These are phyloP conservation scores for Gautieria morchelliformis DNA, from an alignment of 768 basidiomycete genomes.

Conservation along the genomic window DNA sequence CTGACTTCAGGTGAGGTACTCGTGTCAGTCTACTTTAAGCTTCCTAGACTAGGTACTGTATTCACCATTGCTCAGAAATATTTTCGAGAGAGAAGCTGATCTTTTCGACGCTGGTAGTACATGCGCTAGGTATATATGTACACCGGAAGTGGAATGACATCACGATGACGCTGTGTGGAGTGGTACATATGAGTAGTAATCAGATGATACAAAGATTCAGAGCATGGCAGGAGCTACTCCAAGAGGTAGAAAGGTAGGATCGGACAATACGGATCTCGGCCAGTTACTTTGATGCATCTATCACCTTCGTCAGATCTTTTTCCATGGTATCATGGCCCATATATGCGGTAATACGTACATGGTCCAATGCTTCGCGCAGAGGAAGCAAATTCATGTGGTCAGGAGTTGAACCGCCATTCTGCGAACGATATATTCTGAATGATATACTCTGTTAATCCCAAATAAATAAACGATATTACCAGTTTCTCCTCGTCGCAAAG, in stretches of 20 bases:
- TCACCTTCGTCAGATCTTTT: background rate
- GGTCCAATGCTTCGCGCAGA: conserved; percentile 41
- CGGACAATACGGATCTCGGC: conserved; percentile 36
- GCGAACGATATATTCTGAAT: conserved; percentile 1
- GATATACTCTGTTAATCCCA: too few relatives aligned
- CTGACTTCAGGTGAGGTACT: background rate
- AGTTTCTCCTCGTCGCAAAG: conserved; percentile 54
- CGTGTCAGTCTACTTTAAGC: background rate
- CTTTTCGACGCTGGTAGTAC: background rate
- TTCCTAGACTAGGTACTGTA: background rate
- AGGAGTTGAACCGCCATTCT: conserved; percentile 41
- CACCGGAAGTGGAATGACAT: background rate
- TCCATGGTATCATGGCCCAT: background rate
- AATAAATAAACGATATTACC: conserved; percentile 29
- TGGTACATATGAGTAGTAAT: background rate
- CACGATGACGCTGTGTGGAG: background rate
- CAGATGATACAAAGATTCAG: background rate
- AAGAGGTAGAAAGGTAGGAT: conserved; percentile 48
- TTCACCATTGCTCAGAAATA: background rate
- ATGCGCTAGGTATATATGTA: background rate
- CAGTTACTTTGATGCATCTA: conserved; percentile 49
- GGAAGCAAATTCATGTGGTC: conserved; percentile 75
- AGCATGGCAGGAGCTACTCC: conserved; percentile 33
- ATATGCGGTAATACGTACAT: conserved; percentile 35
- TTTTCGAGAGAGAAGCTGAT: background rate